Percentiles rank a stretch among this genome's conserved stretches.
Conservation (phyloP, 345 rosid species). For the Triadica sebifera region DNA sequence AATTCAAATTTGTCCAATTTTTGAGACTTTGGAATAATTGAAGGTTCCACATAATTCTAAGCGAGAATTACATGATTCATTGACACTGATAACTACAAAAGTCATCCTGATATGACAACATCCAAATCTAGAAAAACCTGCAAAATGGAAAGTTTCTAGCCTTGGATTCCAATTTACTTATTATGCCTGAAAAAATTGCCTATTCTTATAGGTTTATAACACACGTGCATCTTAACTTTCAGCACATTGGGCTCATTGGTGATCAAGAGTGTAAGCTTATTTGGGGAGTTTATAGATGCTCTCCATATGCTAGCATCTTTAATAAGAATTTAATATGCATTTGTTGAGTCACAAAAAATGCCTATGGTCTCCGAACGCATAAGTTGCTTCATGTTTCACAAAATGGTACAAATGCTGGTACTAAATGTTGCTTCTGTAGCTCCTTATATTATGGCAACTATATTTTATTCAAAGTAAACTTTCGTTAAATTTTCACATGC, state of each 20-base stretch:
- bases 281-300: background rate
- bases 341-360: background rate
- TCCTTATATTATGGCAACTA: background rate
- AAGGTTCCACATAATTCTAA: background rate
- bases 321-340: background rate
- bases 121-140: too few relatives aligned
- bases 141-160: background rate
- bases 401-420: background rate
- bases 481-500: slow-evolving; percentile 11
- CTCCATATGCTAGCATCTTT: background rate
- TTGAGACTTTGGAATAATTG: background rate
- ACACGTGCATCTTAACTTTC: background rate
- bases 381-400: background rate
- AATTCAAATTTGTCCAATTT: background rate
- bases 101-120: background rate
- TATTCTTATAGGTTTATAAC: background rate
- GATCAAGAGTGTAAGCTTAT: background rate
- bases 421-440: background rate
- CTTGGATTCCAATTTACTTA: background rate
- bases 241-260: background rate
- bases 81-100: background rate
- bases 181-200: background rate
- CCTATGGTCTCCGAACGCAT: background rate
- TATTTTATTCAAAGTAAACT: background rate
- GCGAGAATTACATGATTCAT: background rate